Evolutionary conservation across 805 yeast species (phyloP).

Genomic region (Scheffersomyces ergatensis): DNA sequence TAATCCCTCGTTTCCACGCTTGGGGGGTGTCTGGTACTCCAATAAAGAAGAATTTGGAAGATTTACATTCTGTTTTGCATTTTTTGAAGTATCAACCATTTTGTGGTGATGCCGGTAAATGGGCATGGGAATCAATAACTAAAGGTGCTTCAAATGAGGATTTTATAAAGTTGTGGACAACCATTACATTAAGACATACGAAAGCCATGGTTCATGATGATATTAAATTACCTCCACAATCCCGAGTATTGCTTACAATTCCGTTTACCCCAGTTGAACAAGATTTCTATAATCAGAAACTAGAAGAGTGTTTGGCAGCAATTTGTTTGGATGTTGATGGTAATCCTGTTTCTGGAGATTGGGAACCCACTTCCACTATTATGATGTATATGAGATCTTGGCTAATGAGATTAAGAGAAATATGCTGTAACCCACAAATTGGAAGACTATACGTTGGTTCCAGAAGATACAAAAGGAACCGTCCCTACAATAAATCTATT

Average conservation of each 20-base stretch:
- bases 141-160: constrained; percentile 16
- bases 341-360: constrained; percentile 45
- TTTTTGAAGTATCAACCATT: constrained; percentile 73
- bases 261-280: constrained; percentile 84
- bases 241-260: constrained; percentile 62
- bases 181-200: constrained; percentile 72
- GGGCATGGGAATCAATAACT: constrained; percentile 37
- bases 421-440: constrained; percentile 78
- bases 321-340: constrained; percentile 57
- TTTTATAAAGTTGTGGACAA: constrained; percentile 47
- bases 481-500: constrained; percentile 6
- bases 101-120: constrained; percentile 36
- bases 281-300: constrained; percentile 69
- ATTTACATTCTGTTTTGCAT: constrained; percentile 66
- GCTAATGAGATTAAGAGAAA: constrained; percentile 67
- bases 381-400: constrained; percentile 58
- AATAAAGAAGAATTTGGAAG: constrained; percentile 61
- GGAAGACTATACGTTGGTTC: constrained; percentile 27
- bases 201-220: constrained; percentile 79
- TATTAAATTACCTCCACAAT: constrained; percentile 76
- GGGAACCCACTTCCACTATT: constrained; percentile 45
- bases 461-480: constrained; percentile 19
- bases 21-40: constrained; percentile 99
- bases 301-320: constrained; percentile 54
- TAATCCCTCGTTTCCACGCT: constrained; percentile 81